Evolutionary conservation across 75 land plant species (phyloP).

Genomic region (Gnetum montanum): DNA sequence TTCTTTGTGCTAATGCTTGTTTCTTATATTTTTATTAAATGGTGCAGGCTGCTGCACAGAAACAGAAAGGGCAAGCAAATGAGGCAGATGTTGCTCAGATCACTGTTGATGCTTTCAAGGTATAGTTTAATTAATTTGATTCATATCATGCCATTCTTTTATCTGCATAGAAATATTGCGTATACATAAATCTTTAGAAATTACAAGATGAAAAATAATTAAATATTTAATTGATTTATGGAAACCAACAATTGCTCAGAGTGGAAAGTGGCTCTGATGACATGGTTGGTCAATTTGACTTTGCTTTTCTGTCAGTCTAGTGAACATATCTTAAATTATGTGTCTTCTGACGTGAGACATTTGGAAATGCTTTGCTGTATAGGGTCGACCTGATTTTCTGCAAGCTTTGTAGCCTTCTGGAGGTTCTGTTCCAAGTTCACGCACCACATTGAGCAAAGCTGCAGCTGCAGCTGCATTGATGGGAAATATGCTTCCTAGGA

Average conservation of each 20-base stretch:
- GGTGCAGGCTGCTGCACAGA: slow-evolving; percentile 69
- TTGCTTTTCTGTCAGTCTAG: too few species aligned
- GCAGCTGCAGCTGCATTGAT: slow-evolving; percentile 31
- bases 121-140: slow-evolving; percentile 8
- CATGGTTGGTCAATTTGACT: too few species aligned
- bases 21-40: not conserved
- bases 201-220: too few species aligned
- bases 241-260: too few species aligned
- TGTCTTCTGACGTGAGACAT: too few species aligned
- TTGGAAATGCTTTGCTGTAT: slow-evolving; percentile 7
- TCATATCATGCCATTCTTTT: too few species aligned
- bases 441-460: slow-evolving; percentile 23
- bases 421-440: slow-evolving; percentile 23
- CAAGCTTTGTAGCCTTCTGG: slow-evolving; percentile 76
- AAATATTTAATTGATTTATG: too few species aligned
- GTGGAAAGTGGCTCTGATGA: too few species aligned
- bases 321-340: too few species aligned
- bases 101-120: slow-evolving; percentile 81
- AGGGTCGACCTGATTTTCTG: slow-evolving; percentile 78
- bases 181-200: too few species aligned
- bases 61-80: slow-evolving; percentile 73
- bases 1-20: not conserved
- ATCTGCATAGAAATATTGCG: too few species aligned
- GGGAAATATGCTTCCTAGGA: slow-evolving; percentile 48
- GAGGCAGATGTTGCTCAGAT: slow-evolving; percentile 59